phyloP scores from a whole-genome alignment of 148 eudicot genomes.

The Vaccinium myrtillus region DNA sequence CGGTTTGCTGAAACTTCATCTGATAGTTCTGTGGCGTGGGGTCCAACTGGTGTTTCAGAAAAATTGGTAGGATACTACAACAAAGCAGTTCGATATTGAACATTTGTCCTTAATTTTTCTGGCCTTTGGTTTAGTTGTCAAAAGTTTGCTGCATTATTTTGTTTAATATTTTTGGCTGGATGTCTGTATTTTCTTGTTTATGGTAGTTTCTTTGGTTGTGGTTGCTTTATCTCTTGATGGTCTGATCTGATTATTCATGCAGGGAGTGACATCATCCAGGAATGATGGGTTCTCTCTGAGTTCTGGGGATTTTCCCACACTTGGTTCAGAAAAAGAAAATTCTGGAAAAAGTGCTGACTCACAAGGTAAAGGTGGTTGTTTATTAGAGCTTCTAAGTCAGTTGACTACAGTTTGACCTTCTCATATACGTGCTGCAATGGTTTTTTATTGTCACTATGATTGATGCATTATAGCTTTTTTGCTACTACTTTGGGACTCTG shows the following conservation, averaged over 20 bases:
- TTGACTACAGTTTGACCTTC: background rate
- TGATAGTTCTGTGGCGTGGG: slow-evolving; percentile 60
- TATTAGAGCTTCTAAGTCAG: background rate
- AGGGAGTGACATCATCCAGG: slow-evolving; percentile 49
- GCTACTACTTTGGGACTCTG: background rate
- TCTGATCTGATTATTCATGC: slow-evolving; percentile 28
- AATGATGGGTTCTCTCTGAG: slow-evolving; percentile 69
- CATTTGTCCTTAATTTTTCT: background rate
- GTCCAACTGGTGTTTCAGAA: slow-evolving; percentile 49
- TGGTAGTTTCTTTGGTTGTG: background rate
- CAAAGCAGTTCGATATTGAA: background rate
- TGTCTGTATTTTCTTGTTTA: background rate
- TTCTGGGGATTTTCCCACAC: slow-evolving; percentile 95
- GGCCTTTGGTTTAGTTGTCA: background rate
- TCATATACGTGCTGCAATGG: background rate
- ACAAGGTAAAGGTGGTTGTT: slow-evolving; percentile 47
- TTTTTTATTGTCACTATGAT: background rate
- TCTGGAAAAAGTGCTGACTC: slow-evolving; percentile 46
- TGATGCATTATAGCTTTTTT: background rate
- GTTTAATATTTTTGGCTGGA: background rate
- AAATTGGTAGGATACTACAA: slow-evolving; percentile 51
- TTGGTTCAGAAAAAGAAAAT: slow-evolving; percentile 77
- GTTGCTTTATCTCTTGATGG: slow-evolving; percentile 7
- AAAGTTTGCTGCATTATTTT: background rate
- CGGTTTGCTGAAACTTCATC: slow-evolving; percentile 82